Evolutionary conservation across 2,329 filamentous ascomycete genomes (phyloP), one percentile per base, ranked within the genome.

Genomic region (Fusarium nygamai): DNA sequence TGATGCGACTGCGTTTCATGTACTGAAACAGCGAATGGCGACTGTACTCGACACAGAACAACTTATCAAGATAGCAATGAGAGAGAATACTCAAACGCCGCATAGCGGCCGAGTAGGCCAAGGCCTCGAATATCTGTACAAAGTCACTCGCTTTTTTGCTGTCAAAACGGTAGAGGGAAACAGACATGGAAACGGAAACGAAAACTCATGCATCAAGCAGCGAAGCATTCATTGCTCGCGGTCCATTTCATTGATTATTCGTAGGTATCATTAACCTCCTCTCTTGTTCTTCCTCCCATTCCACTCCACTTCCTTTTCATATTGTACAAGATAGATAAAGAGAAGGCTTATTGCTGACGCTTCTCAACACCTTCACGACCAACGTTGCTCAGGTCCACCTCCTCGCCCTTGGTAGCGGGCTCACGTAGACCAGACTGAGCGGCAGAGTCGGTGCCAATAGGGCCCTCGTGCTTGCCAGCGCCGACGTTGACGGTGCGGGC

Each of bases 401-500:
- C 84, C 78, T 75, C 88, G 47, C 85, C 86, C 71, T 87, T 88
- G 44, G 91, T 91, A 9, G 90, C 89, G 8, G 90, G 89, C 66
- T 85, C 90, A 27, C 89, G 85, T 58, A 93, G 82, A 13, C 89
- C 90, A 31, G 85, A 82, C 41, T 86, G 83, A 19, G 88, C 83
- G 6, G 82, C 85, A 27, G 82, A 82, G 44, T 84, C 86, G 1
- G 85, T 86, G 8, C 89, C 88, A 51, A 91, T 83, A 70, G 88
- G 86, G 60, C 85, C 88, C 74, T 88, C 81, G n/a, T 68, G 56
- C 68, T 87, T 83, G 27, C 92, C 92, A 41, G 91, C 89, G 72
- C 92, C 92, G 54, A 93, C 90, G 79, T 94, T 92, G 80, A 93
- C 91, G 64, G 85, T 93, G 71, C 89, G 85, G 38, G 87, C 87